These are phyloP conservation scores for Botrytis fragariae DNA, from an alignment of 2,329 filamentous ascomycete species.

Conservation along the genomic window DNA sequence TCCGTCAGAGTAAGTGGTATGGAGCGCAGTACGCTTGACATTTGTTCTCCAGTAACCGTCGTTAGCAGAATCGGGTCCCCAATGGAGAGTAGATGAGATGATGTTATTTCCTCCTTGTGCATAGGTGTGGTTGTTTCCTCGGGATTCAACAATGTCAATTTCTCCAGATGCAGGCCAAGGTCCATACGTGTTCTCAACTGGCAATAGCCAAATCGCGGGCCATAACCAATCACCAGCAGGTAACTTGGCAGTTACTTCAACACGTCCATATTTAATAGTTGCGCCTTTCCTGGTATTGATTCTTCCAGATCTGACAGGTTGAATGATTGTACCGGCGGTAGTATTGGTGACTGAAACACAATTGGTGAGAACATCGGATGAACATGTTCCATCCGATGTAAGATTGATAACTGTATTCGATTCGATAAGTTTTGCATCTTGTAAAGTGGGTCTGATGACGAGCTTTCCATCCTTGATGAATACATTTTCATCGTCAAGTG, in stretches of 20 bases:
- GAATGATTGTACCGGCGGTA: slow-evolving; percentile 74
- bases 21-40: slow-evolving; percentile 70
- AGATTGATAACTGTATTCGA: slow-evolving; percentile 68
- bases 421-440: slow-evolving; percentile 64
- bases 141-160: slow-evolving; percentile 78
- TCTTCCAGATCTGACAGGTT: slow-evolving; percentile 73
- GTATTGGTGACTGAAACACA: slow-evolving; percentile 73
- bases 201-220: slow-evolving; percentile 92
- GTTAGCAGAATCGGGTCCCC: slow-evolving; percentile 69
- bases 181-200: slow-evolving; percentile 68
- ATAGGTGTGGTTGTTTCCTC: slow-evolving; percentile 80
- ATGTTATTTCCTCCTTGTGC: slow-evolving; percentile 77
- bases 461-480: slow-evolving; percentile 68
- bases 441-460: slow-evolving; percentile 73
- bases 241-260: slow-evolving; percentile 76
- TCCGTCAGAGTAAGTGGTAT: slow-evolving; percentile 66
- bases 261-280: slow-evolving; percentile 73
- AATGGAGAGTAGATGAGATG: slow-evolving; percentile 75
- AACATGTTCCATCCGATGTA: slow-evolving; percentile 63
- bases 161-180: slow-evolving; percentile 77
- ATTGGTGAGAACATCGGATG: slow-evolving; percentile 55
- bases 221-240: slow-evolving; percentile 82
- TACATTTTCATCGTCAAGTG: slow-evolving; percentile 68
- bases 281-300: slow-evolving; percentile 71
- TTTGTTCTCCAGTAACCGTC: slow-evolving; percentile 85